Evolutionary conservation across 306 rosid genomes (phyloP).

Genomic region (Vigna mungo): DNA sequence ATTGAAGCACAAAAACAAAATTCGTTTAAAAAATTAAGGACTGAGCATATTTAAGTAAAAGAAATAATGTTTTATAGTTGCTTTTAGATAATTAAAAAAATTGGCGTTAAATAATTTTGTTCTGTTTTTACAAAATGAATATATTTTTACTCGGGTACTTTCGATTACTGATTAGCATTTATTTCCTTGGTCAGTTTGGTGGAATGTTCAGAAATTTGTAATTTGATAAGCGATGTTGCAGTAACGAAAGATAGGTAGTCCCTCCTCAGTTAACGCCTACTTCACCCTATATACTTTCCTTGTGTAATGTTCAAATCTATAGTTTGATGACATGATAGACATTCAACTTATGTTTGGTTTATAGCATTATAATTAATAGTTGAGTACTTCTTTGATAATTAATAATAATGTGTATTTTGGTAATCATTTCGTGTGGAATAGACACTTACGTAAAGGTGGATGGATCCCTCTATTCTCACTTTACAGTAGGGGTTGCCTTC

Average conservation of each 20-base stretch:
- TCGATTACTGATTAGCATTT: not conserved
- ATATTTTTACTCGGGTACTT: not conserved
- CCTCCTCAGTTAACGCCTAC: not conserved
- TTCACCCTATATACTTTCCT: not conserved
- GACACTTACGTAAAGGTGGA: too few relatives aligned
- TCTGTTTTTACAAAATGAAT: not conserved
- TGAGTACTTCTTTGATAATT: not conserved
- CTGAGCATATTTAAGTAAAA: too few relatives aligned
- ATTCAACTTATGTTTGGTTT: constrained; percentile 39
- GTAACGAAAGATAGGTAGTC: constrained; percentile 33
- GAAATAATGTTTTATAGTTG: too few relatives aligned
- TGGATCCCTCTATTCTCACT: too few relatives aligned
- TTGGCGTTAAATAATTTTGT: too few relatives aligned
- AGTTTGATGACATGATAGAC: constrained; percentile 75
- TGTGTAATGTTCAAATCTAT: constrained; percentile 83
- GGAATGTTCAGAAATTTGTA: constrained; percentile 94
- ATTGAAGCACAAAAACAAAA: too few relatives aligned
- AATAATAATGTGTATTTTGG: too few relatives aligned
- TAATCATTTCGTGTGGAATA: too few relatives aligned
- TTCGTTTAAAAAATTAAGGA: too few relatives aligned
- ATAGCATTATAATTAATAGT: not conserved
- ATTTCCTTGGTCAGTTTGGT: constrained; percentile 73
- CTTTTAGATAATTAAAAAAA: too few relatives aligned
- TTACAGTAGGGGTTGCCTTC: too few relatives aligned
- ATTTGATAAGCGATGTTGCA: constrained; percentile 72